Evolutionary conservation across 495 filamentous ascomycete species (phyloP).

Genomic region (Tetracladium marchalianum): DNA sequence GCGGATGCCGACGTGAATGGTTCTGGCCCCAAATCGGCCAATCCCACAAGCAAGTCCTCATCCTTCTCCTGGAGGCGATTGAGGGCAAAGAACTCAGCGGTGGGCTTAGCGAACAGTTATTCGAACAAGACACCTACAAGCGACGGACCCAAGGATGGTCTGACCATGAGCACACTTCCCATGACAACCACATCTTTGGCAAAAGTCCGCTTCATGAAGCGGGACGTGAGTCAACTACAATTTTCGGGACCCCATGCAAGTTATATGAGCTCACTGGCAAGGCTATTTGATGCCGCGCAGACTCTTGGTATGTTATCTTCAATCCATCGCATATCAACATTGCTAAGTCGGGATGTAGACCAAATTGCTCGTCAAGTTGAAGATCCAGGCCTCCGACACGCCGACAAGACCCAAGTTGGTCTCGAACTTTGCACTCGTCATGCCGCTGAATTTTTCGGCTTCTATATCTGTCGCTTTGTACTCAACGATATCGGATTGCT

Average conservation of each 20-base stretch:
- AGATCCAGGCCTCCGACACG: constrained; percentile 77
- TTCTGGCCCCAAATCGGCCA: constrained; percentile 41
- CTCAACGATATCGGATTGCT: constrained; percentile 74
- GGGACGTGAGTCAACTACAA: constrained; percentile 56
- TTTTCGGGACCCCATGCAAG: constrained; percentile 77
- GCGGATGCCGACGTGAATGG: constrained; percentile 33
- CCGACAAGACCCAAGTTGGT: constrained; percentile 77
- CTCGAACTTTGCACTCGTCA: constrained; percentile 87
- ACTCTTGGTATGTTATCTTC: constrained; percentile 62
- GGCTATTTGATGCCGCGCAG: constrained; percentile 90
- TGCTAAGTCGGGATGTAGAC: constrained; percentile 45
- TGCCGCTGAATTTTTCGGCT: constrained; percentile 95
- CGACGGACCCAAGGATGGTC: constrained; percentile 41
- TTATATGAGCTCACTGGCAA: constrained; percentile 86
- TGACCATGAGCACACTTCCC: constrained; percentile 63
- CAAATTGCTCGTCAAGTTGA: constrained; percentile 95
- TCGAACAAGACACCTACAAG: constrained; percentile 28
- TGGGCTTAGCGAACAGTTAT: constrained; percentile 35
- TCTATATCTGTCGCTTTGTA: constrained; percentile 92
- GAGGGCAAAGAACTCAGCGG: constrained; percentile 76
- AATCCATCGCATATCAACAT: background rate
- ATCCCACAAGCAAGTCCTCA: constrained; percentile 55
- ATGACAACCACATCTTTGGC: constrained; percentile 62
- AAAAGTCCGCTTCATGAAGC: constrained; percentile 42
- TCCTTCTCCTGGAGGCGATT: constrained; percentile 76